Conservation (phyloP, 2,329 filamentous ascomycete genomes). For the Neopestalotiopsis sp. region DNA sequence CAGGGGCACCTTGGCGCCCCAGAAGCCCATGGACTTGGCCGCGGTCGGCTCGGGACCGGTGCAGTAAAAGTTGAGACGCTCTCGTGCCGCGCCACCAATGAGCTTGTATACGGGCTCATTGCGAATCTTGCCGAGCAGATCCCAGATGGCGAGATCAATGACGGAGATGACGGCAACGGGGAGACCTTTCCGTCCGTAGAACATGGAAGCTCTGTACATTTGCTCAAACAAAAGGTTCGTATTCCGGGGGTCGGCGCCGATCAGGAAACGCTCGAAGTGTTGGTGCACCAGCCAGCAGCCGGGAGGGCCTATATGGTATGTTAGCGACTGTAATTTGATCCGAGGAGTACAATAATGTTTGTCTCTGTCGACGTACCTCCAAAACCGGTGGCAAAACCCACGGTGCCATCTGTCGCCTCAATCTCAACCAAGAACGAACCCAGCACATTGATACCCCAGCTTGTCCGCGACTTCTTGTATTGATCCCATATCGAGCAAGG, state of each 20-base stretch:
- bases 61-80: conserved; percentile 90
- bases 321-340: not conserved
- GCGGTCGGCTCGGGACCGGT: conserved; percentile 84
- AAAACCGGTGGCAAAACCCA: conserved; percentile 92
- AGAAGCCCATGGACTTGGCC: conserved; percentile 87
- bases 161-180: conserved; percentile 92
- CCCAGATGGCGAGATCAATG: conserved; percentile 92
- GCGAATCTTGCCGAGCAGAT: conserved; percentile 87
- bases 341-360: not conserved
- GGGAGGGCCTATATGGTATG: conserved; percentile 66
- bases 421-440: conserved; percentile 92
- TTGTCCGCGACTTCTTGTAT: conserved; percentile 86
- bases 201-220: conserved; percentile 96
- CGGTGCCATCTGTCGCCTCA: conserved; percentile 87
- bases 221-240: conserved; percentile 93
- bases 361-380: conserved; percentile 59
- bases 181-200: conserved; percentile 92
- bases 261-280: conserved; percentile 90
- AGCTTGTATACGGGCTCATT: conserved; percentile 94
- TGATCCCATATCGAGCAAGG: conserved; percentile 90
- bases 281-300: conserved; percentile 94
- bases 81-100: conserved; percentile 87
- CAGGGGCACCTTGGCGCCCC: conserved; percentile 86
- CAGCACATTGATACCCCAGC: conserved; percentile 94
- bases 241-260: conserved; percentile 87